Percentiles rank a stretch among this genome's conserved stretches.
phyloP scores from a whole-genome alignment of 495 filamentous ascomycete genomes.

The Aspergillus taichungensis region DNA sequence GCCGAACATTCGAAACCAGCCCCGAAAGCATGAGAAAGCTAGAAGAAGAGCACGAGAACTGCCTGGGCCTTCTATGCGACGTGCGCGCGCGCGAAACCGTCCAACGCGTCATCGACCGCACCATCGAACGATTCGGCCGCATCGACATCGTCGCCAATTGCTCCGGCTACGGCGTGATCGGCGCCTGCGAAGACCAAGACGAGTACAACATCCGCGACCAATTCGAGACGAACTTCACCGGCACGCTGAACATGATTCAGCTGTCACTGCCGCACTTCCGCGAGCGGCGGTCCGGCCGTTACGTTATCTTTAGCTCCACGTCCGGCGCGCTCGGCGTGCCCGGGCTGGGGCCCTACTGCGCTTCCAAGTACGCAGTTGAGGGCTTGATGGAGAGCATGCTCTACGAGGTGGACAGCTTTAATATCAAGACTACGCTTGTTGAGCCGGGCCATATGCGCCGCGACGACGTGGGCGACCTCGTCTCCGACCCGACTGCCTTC shows the following conservation, averaged over 20 bases:
- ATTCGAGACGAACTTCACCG: constrained; percentile 95
- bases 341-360: constrained; percentile 87
- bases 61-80: constrained; percentile 77
- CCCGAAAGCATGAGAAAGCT: constrained; percentile 56
- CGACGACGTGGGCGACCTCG: constrained; percentile 47
- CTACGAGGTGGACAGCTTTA: constrained; percentile 87
- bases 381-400: constrained; percentile 91
- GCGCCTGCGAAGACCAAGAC: constrained; percentile 93
- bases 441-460: constrained; percentile 81
- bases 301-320: constrained; percentile 89
- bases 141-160: constrained; percentile 90
- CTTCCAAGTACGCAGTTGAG: constrained; percentile 93
- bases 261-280: constrained; percentile 85
- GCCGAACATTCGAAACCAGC: constrained; percentile 72
- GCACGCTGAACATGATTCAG: constrained; percentile 87
- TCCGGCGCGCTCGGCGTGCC: constrained; percentile 85
- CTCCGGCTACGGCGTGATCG: constrained; percentile 87
- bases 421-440: constrained; percentile 85
- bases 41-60: constrained; percentile 48
- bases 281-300: constrained; percentile 60
- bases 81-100: constrained; percentile 78
- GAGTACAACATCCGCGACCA: constrained; percentile 91
- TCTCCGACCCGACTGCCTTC: constrained; percentile 20
- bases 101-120: constrained; percentile 54
- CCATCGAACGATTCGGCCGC: constrained; percentile 65